Base-by-base conservation (phyloP, 805 yeast species). In the Ogataea pignaliae region DNA sequence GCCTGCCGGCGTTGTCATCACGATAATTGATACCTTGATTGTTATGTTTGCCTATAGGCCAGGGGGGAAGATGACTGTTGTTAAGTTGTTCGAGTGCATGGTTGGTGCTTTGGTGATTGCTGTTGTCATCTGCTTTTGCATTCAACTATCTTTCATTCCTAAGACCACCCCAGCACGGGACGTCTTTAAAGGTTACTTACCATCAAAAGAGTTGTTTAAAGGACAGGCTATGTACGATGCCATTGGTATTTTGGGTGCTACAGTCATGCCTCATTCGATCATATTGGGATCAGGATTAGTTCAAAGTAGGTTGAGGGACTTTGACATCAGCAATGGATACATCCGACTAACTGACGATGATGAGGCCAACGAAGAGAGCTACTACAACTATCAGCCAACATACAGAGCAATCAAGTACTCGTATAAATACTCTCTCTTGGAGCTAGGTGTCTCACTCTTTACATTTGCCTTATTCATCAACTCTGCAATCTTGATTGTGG, bases 381-480 rank as follows among this genome's bases (percentile, higher is more conserved):
- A 69, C 47, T 71, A 66, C 47, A 48, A 63, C 12, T 88, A 88
- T 62, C 71, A 65, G 44, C 96, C 96, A 3, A 74, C 88, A 1
- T 58, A 71, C 18, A 64, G 64, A n/a, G 87, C 95, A 3, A 83
- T 88, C 46, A 71, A 69, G 21, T 81, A 83, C 55, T 77, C 87
- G 3, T 68, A 82, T 63, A 81, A 76, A 45, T 85, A 76, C 60
- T 83, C 93, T 1, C 72, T 85, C 41, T 61, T 73, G 28, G 96
- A 88, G 59, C 65, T 87, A 35, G 71, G 75, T 0, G 52, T 83
- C 6, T 79, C 95, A 0, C 68, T 88, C 31, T 75, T 82, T 51
- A 81, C 95, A 0, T 72, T 88, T 57, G 96, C 96, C 0, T 62
- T 88, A 8, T 88, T 88, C 61, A 90, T 88, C 48, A 88, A 88